These are phyloP conservation scores for Extremus antarcticus DNA, from an alignment of 495 filamentous ascomycete genomes.

Conservation along the genomic window DNA sequence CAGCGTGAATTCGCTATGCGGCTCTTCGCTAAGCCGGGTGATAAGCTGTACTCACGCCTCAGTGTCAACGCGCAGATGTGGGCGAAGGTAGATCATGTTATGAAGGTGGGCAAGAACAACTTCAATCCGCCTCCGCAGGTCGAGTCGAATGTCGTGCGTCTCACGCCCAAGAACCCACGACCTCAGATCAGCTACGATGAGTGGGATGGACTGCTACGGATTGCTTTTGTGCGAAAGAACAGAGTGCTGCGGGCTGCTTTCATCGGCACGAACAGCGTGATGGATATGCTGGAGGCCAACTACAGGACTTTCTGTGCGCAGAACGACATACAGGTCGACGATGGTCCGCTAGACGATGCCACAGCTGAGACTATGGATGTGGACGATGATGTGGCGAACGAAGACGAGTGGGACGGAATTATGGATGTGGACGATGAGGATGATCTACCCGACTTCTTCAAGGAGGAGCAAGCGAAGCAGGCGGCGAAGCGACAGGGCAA, in stretches of 20 bases:
- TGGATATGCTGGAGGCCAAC: slow-evolving; percentile 72
- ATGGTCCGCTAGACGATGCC: slow-evolving; percentile 39
- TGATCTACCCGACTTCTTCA: slow-evolving; percentile 67
- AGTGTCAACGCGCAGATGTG: slow-evolving; percentile 92
- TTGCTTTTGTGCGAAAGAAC: slow-evolving; percentile 70
- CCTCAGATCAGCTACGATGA: slow-evolving; percentile 86
- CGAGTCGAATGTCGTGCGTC: slow-evolving; percentile 68
- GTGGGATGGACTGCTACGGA: slow-evolving; percentile 81
- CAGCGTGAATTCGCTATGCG: slow-evolving; percentile 71
- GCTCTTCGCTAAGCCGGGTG: slow-evolving; percentile 63
- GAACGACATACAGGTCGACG: slow-evolving; percentile 67
- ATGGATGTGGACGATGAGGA: slow-evolving; percentile 45
- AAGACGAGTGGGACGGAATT: slow-evolving; percentile 40
- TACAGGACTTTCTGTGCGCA: slow-evolving; percentile 83
- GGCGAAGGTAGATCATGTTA: slow-evolving; percentile 74
- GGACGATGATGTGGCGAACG: slow-evolving; percentile 40
- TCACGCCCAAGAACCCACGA: slow-evolving; percentile 68
- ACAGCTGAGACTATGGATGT: slow-evolving; percentile 29
- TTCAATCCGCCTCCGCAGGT: slow-evolving; percentile 90
- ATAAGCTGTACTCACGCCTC: slow-evolving; percentile 76
- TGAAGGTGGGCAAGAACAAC: slow-evolving; percentile 90
- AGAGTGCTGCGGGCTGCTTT: slow-evolving; percentile 69
- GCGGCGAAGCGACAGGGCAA: slow-evolving; percentile 34
- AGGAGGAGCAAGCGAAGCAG: slow-evolving; percentile 46
- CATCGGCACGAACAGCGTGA: slow-evolving; percentile 63